Base-by-base conservation (phyloP, 176 grass and related monocot species). In the Paspalum vaginatum region DNA sequence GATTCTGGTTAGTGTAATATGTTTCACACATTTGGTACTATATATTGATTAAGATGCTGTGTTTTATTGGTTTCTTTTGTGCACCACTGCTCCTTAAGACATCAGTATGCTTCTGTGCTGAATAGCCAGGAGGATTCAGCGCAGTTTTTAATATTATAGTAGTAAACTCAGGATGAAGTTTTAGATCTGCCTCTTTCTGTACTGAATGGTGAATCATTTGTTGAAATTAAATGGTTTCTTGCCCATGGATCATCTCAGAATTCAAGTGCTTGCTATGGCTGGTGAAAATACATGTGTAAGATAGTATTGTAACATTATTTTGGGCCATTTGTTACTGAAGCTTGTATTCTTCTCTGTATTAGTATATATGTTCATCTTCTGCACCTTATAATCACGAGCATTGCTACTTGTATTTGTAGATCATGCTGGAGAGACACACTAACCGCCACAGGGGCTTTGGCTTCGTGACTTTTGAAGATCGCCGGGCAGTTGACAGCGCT, bases 381-480 rank as follows among this genome's bases (percentile, higher is more conserved):
- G 2, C 74, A 65, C 67, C 44, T 16, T 59, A 65, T 80, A 51
- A 62, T 76, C 18, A 87, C 14, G 17, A 72, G 43, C 39, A 5
- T 64, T 46, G 60, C 12, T 81, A 49, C 73, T 66, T 97, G 78
- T 65, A 97, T 68, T 66, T 97, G 78, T 65, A 97, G 91, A 84
- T 97, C 75, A 88, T 92, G 88, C 48, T 89, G 62, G 93, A 97
- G 73, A 93, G 91, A 70, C 76, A 91, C 84, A 93, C 91, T 37
- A 85, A 85, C 25, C 83, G 88, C 13, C 90, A 89, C 85, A 91
- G 91, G 57, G 93, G 94, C 13, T 97, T 97, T 76, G 94, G 94
- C 71, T 97, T 97, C 24, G 91, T 97, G 74, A 94, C 88, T 8
- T 94, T 97, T 70, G 54, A 87, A 61, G 87, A 93, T 83, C 70